These are phyloP conservation scores for Fusarium euwallaceae DNA, from an alignment of 2,329 filamentous ascomycete species.

Conservation along the genomic window DNA sequence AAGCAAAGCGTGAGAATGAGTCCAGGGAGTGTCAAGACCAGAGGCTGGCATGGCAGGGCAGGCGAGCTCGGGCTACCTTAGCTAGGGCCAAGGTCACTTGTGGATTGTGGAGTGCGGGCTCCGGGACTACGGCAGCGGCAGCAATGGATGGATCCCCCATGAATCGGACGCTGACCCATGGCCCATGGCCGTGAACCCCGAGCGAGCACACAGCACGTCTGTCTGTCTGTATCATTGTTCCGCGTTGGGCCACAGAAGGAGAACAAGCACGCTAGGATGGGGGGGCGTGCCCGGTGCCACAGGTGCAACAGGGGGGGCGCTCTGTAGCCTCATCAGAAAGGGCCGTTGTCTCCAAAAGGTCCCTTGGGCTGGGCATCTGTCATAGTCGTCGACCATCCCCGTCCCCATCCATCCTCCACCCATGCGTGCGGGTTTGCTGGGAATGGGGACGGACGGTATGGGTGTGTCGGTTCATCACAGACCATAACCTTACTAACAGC, in stretches of 20 bases:
- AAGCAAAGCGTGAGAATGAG: slow-evolving; percentile 32
- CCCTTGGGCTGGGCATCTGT: slow-evolving; percentile 40
- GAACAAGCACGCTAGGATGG: slow-evolving; percentile 38
- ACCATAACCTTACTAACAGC: slow-evolving; percentile 27
- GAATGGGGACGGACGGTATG: slow-evolving; percentile 7
- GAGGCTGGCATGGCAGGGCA: not conserved
- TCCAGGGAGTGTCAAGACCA: slow-evolving; percentile 31
- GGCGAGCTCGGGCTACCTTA: slow-evolving; percentile 28
- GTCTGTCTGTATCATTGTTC: slow-evolving; percentile 28
- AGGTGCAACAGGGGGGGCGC: slow-evolving; percentile 28
- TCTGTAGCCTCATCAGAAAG: slow-evolving; percentile 38
- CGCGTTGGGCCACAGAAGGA: slow-evolving; percentile 34
- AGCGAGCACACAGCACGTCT: slow-evolving; percentile 28
- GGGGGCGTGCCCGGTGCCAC: slow-evolving; percentile 38
- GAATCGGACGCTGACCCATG: slow-evolving; percentile 31
- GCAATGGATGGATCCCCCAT: slow-evolving; percentile 37
- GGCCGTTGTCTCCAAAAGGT: slow-evolving; percentile 40
- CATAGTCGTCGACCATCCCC: slow-evolving; percentile 24
- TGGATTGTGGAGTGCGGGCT: slow-evolving; percentile 41
- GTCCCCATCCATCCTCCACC: slow-evolving; percentile 14
- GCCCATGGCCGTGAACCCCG: slow-evolving; percentile 39
- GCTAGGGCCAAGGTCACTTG: slow-evolving; percentile 28
- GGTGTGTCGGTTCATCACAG: slow-evolving; percentile 24
- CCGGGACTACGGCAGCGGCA: slow-evolving; percentile 43
- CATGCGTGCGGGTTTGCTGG: slow-evolving; percentile 19